A percentile compares a stretch with the other conserved stretches of the same genome.
These are phyloP conservation scores for Metschnikowia anglica DNA, from an alignment of 805 yeast genomes.

Conservation along the genomic window DNA sequence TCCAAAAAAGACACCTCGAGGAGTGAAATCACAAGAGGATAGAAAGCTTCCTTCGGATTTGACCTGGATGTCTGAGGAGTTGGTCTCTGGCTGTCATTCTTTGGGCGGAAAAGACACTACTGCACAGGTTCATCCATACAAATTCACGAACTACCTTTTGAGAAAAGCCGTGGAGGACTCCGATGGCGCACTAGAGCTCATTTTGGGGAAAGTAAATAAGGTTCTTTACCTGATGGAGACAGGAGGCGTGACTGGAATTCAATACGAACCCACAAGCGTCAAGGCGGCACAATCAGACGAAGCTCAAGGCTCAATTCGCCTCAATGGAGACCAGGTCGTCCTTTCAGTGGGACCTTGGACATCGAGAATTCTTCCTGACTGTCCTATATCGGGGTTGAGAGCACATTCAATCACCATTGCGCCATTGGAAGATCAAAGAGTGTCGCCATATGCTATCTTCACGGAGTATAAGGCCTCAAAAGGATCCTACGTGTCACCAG, in stretches of 20 bases:
- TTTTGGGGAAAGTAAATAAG: conserved; percentile 80
- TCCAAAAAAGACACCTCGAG: conserved; percentile 32
- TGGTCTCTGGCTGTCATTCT: conserved; percentile 71
- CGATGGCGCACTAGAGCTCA: conserved; percentile 76
- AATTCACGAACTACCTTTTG: conserved; percentile 81
- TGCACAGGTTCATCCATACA: conserved; percentile 95
- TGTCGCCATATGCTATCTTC: conserved; percentile 92
- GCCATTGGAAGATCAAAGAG: conserved; percentile 66
- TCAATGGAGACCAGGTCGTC: conserved; percentile 74
- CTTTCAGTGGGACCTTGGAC: conserved; percentile 97
- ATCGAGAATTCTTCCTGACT: conserved; percentile 80
- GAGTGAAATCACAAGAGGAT: neutral
- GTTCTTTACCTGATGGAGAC: conserved; percentile 59
- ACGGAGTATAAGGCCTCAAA: conserved; percentile 81
- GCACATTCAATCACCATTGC: conserved; percentile 93
- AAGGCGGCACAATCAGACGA: conserved; percentile 26
- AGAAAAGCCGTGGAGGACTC: conserved; percentile 68
- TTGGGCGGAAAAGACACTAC: conserved; percentile 85
- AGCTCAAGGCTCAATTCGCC: conserved; percentile 39
- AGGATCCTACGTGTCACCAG: conserved; percentile 79
- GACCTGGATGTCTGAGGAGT: conserved; percentile 69
- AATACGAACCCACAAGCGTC: conserved; percentile 51
- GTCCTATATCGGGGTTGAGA: conserved; percentile 91
- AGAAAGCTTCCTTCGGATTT: conserved; percentile 56
- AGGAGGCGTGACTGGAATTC: conserved; percentile 70